phyloP scores from a whole-genome alignment of 352 stramenopile species.

The Pythium grandisporangium region DNA sequence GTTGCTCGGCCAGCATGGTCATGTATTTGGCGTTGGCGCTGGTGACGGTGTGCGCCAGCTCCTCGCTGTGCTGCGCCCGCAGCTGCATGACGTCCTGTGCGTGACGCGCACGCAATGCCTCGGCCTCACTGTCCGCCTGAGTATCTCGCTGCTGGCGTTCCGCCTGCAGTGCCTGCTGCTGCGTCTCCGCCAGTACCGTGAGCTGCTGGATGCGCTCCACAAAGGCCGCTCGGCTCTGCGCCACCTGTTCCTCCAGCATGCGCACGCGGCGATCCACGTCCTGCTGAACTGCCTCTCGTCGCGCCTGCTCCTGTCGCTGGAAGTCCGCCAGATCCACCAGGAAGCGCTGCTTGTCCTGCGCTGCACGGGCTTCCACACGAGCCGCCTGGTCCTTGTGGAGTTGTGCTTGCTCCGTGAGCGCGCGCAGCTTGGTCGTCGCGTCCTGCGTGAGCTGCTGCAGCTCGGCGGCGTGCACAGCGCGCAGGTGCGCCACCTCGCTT shows the following conservation, averaged over 20 bases:
- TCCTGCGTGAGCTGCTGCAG: slow-evolving; percentile 41
- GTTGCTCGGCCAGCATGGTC: slow-evolving; percentile 59
- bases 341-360: slow-evolving; percentile 26
- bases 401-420: slow-evolving; percentile 30
- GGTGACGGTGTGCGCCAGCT: slow-evolving; percentile 57
- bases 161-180: slow-evolving; percentile 15
- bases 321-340: slow-evolving; percentile 24
- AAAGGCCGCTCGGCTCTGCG: slow-evolving; percentile 23
- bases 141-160: slow-evolving; percentile 1
- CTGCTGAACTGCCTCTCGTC: slow-evolving; percentile 7
- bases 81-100: slow-evolving; percentile 19
- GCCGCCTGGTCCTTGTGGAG: slow-evolving; percentile 16
- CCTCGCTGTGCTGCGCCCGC: slow-evolving; percentile 29
- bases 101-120: slow-evolving; percentile 7
- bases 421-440: slow-evolving; percentile 35
- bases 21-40: slow-evolving; percentile 67
- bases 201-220: slow-evolving; percentile 31
- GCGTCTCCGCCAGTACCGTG: slow-evolving; percentile 15
- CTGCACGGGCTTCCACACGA: slow-evolving; percentile 21
- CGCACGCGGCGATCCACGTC: slow-evolving; percentile 35
- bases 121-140: too few relatives aligned
- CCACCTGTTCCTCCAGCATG: slow-evolving; percentile 32
- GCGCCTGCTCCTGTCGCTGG: slow-evolving; percentile 14
- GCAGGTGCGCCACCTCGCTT: slow-evolving; percentile 41
- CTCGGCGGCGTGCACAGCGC: slow-evolving; percentile 24